Base-by-base conservation (phyloP, 2,329 filamentous ascomycete species). In the Nemania abortiva region DNA sequence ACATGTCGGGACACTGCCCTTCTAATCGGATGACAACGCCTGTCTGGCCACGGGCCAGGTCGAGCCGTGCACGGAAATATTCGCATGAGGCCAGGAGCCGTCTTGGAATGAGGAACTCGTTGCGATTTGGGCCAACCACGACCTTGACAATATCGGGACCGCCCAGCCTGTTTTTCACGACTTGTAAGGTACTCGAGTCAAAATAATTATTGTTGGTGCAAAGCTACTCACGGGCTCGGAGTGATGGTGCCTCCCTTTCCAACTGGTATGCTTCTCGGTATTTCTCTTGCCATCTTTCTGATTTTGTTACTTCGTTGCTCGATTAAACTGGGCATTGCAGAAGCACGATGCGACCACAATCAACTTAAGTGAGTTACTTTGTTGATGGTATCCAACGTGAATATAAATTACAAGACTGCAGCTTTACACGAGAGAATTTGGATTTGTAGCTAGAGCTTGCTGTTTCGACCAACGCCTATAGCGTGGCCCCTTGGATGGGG, bases 1-100 rank as follows among this genome's bases (percentile, higher is more conserved):
- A 80, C 71, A 80, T 78, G n/a, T 75, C 72, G 13, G 79, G 74
- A 18, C 75, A 76, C 62, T 80, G 75, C 55, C 77, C 75, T 18
- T 78, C 76, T 29, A 81, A 66, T n/a, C 66, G 70, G 50, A 81
- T 62, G 55, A 75, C 62, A 45, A 74, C 59, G 42, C n/a, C 29
- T 34, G 49, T 57, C 67, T 74, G 68, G 27, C 73, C 73, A 52
- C 74, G 72, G 20, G 70, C 65, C 59, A 76, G 69, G 29, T 75
- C 72, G 42, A 77, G 63, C 63, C 70, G 74, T 7, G 75, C 65
- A 37, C 71, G 68, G 65, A 81, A 81, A 70, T 74, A 79, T 10
- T 63, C 66, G 52, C 76, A 79, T 22, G 75, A 74, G 22, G 73
- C 68, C 1, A 81, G 65, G 18, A 78, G 72, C 52, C 74, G 72